Evolutionary conservation across 495 filamentous ascomycete genomes (phyloP).

Genomic region (Hypoxylon crocopeplum): DNA sequence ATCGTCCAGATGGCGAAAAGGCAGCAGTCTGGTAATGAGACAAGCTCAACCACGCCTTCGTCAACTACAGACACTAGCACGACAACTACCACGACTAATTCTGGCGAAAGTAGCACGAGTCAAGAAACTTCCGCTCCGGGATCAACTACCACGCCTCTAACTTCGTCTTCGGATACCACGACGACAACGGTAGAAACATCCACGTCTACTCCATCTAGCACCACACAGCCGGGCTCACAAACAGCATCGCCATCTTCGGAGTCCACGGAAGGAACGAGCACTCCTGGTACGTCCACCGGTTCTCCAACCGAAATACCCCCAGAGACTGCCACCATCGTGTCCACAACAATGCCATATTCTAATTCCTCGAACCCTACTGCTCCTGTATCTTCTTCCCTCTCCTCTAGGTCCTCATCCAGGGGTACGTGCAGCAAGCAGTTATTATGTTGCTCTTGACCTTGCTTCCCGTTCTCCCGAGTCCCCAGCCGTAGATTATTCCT

Average conservation of each 20-base stretch:
- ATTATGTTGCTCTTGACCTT: slow-evolving; percentile 8
- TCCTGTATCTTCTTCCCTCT: slow-evolving; percentile 11
- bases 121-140: no score
- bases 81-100: slow-evolving; percentile 19
- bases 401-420: slow-evolving; percentile 23
- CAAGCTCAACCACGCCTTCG: slow-evolving; percentile 4
- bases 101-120: slow-evolving; percentile 14
- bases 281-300: slow-evolving; percentile 26
- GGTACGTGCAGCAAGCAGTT: slow-evolving; percentile 13
- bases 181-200: slow-evolving; percentile 14
- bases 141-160: slow-evolving; percentile 4
- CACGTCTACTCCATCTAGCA: slow-evolving; percentile 10
- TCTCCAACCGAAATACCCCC: slow-evolving; percentile 12
- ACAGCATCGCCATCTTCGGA: slow-evolving; percentile 26
- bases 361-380: slow-evolving; percentile 4
- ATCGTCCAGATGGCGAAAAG: slow-evolving; percentile 49
- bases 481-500: neutral
- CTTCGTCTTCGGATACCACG: slow-evolving; percentile 20
- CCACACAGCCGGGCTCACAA: slow-evolving; percentile 8
- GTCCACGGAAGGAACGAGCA: slow-evolving; percentile 20
- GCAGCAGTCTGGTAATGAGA: slow-evolving; percentile 39
- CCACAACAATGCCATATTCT: slow-evolving; percentile 7
- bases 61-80: slow-evolving; percentile 19
- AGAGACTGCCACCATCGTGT: slow-evolving; percentile 6
- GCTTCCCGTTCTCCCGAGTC: slow-evolving; percentile 6